Percentiles rank a stretch among this genome's conserved stretches.
These are phyloP conservation scores for Bretziella fagacearum DNA, from an alignment of 2,329 filamentous ascomycete genomes.

Conservation along the genomic window DNA sequence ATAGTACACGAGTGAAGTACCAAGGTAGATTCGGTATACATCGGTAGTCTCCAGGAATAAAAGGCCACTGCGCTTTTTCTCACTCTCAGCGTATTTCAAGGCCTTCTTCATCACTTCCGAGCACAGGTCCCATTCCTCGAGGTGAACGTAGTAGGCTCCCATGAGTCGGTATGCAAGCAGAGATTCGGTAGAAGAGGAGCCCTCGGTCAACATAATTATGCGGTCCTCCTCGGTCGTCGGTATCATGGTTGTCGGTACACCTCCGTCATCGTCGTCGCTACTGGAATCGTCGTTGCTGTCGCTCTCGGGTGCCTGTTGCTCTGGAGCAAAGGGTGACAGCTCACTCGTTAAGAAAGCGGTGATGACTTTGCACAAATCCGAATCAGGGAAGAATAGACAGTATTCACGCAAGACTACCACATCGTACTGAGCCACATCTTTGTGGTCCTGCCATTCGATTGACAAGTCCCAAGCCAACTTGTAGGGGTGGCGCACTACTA, in stretches of 20 bases:
- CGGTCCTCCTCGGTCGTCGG: slow-evolving; percentile 61
- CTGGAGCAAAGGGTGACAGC: slow-evolving; percentile 59
- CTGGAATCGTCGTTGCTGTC: slow-evolving; percentile 23
- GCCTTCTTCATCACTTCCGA: slow-evolving; percentile 68
- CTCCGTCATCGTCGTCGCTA: slow-evolving; percentile 40
- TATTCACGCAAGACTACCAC: slow-evolving; percentile 63
- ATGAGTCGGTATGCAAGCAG: slow-evolving; percentile 69
- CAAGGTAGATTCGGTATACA: slow-evolving; percentile 59
- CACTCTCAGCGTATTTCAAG: slow-evolving; percentile 38
- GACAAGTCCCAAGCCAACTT: slow-evolving; percentile 80
- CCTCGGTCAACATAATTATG: slow-evolving; percentile 63
- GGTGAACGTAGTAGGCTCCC: slow-evolving; percentile 62
- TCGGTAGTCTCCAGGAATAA: slow-evolving; percentile 53
- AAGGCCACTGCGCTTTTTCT: slow-evolving; percentile 51
- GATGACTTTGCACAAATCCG: slow-evolving; percentile 66
- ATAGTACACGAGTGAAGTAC: slow-evolving; percentile 75
- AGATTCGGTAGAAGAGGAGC: slow-evolving; percentile 50
- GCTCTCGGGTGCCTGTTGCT: slow-evolving; percentile 15
- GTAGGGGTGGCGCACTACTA: slow-evolving; percentile 85
- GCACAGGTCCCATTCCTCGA: slow-evolving; percentile 72
- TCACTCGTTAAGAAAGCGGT: slow-evolving; percentile 68
- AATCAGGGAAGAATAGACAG: slow-evolving; percentile 66
- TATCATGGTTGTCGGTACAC: slow-evolving; percentile 35
- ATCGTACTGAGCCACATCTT: slow-evolving; percentile 61
- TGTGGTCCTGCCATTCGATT: slow-evolving; percentile 73